Conservation (phyloP, 1,284 basidiomycete genomes). For the Lentinula novae-zelandiae region DNA sequence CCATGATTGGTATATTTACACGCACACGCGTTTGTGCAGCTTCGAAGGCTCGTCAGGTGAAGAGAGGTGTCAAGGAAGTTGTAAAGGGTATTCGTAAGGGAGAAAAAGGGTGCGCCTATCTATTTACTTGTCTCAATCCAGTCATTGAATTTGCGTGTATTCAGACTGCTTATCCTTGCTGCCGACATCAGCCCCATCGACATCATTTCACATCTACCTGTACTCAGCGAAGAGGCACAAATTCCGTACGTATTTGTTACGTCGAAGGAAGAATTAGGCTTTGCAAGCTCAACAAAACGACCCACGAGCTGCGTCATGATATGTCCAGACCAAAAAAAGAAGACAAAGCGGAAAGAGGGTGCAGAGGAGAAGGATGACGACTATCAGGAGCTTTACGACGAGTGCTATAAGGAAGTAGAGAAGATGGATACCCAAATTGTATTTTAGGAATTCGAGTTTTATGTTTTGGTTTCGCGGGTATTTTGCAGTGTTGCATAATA, state of each 20-base stretch:
- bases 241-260: conserved; percentile 90
- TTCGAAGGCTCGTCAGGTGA: conserved; percentile 88
- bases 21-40: conserved; percentile 43
- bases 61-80: conserved; percentile 95
- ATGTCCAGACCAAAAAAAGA: conserved; percentile 75
- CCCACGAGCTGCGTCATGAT: conserved; percentile 98
- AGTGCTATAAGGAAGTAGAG: conserved; percentile 82
- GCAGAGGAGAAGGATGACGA: conserved; percentile 74
- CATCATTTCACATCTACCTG: conserved; percentile 95
- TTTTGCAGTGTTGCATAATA: neutral
- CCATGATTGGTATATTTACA: neutral
- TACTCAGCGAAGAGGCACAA: conserved; percentile 91
- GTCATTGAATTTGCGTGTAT: conserved; percentile 8
- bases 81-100: conserved; percentile 95
- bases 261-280: conserved; percentile 93
- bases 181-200: conserved; percentile 98
- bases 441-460: conserved; percentile 39
- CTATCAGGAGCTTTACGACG: conserved; percentile 80
- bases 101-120: conserved; percentile 77
- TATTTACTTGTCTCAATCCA: neutral
- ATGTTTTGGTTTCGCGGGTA: neutral
- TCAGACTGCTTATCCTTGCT: conserved; percentile 86
- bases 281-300: conserved; percentile 94
- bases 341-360: conserved; percentile 60
- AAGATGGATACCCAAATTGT: conserved; percentile 72